Conservation (phyloP, 805 yeast species). For the Ogataea pilisensis region DNA sequence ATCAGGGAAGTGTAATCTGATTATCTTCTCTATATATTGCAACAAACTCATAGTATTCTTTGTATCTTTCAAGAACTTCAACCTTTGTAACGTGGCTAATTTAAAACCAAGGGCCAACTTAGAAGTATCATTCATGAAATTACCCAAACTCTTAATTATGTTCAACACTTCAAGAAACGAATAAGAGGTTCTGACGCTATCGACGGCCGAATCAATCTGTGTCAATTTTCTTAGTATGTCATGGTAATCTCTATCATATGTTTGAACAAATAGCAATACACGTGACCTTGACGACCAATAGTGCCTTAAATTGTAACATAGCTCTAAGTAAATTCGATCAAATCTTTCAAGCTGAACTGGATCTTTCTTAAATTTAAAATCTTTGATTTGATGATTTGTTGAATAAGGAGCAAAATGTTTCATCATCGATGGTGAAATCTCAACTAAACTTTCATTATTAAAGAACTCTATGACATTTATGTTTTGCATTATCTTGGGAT, state of each 20-base stretch:
- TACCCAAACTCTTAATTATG: slow-evolving; percentile 69
- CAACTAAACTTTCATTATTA: slow-evolving; percentile 59
- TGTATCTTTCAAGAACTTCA: slow-evolving; percentile 68
- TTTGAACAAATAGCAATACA: slow-evolving; percentile 49
- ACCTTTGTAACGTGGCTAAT: slow-evolving; percentile 61
- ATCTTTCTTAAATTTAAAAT: slow-evolving; percentile 47
- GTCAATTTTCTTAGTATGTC: slow-evolving; percentile 56
- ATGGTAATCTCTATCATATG: slow-evolving; percentile 61
- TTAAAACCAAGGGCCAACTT: slow-evolving; percentile 70
- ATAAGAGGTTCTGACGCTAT: slow-evolving; percentile 46
- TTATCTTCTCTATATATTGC: slow-evolving; percentile 68
- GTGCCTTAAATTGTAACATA: slow-evolving; percentile 60
- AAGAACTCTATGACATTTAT: slow-evolving; percentile 65
- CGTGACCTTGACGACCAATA: slow-evolving; percentile 75
- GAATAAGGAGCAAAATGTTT: slow-evolving; percentile 63
- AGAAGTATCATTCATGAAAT: slow-evolving; percentile 70
- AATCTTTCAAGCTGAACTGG: slow-evolving; percentile 58
- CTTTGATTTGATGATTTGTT: slow-evolving; percentile 38
- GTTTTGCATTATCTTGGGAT: slow-evolving; percentile 47
- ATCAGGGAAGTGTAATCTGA: slow-evolving; percentile 65
- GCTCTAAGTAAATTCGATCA: slow-evolving; percentile 64
- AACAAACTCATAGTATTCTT: slow-evolving; percentile 66
- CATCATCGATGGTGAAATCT: slow-evolving; percentile 51
- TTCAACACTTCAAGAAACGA: slow-evolving; percentile 56
- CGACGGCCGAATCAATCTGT: slow-evolving; percentile 56